Conservation (phyloP, 2,329 filamentous ascomycete species). For the Pseudopyricularia cyperi region DNA sequence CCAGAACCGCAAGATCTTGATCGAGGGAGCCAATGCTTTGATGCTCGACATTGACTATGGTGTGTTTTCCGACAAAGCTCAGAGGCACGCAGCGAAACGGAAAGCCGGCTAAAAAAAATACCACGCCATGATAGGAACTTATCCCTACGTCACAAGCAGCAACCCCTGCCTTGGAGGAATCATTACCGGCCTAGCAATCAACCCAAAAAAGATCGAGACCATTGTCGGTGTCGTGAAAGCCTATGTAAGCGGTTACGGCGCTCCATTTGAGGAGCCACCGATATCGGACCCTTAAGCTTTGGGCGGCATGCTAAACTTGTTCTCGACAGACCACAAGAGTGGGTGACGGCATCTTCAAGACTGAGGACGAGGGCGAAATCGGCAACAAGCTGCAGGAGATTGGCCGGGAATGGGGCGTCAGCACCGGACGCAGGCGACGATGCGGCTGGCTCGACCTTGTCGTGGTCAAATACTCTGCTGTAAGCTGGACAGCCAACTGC, state of each 20-base stretch:
- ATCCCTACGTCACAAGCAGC: slow-evolving; percentile 45
- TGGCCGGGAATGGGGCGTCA: slow-evolving; percentile 20
- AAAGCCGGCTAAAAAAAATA: slow-evolving; percentile 33
- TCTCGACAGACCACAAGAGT: slow-evolving; percentile 37
- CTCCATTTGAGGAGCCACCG: background rate
- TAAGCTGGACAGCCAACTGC: background rate
- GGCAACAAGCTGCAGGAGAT: slow-evolving; percentile 25
- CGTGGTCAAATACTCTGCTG: slow-evolving; percentile 47
- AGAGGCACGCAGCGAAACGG: slow-evolving; percentile 1
- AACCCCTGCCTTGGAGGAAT: slow-evolving; percentile 45
- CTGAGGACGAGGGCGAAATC: slow-evolving; percentile 32
- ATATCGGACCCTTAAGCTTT: slow-evolving; percentile 2
- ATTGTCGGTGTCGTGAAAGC: slow-evolving; percentile 54
- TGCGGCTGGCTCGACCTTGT: slow-evolving; percentile 55
- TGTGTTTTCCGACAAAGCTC: too few relatives aligned
- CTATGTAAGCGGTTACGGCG: slow-evolving; percentile 20
- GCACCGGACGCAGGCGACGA: slow-evolving; percentile 40
- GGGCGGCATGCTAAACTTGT: background rate
- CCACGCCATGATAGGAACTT: slow-evolving; percentile 30
- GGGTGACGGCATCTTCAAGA: slow-evolving; percentile 46
- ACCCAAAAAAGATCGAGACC: slow-evolving; percentile 38
- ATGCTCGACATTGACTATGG: slow-evolving; percentile 54
- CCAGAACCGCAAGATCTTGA: slow-evolving; percentile 39
- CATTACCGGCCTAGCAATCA: slow-evolving; percentile 42
- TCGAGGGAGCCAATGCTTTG: slow-evolving; percentile 48